Conservation (phyloP, 345 rosid species). For the Rhodamnia argentea region DNA sequence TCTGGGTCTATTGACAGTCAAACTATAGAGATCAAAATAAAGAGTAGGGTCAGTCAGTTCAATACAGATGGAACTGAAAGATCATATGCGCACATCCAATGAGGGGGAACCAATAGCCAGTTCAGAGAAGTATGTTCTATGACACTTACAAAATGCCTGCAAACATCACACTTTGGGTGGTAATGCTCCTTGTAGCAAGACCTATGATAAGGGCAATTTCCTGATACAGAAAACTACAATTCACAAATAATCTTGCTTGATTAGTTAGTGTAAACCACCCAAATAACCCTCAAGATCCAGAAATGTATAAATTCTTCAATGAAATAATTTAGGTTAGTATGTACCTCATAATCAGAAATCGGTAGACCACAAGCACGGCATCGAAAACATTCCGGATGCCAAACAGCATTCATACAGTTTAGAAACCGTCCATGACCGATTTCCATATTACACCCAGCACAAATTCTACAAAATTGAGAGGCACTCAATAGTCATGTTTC, state of each 20-base stretch:
- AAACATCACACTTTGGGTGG: slow-evolving; percentile 97
- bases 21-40: not conserved
- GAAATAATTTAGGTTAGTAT: not conserved
- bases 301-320: not conserved
- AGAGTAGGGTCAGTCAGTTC: not conserved
- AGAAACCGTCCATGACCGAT: slow-evolving; percentile 85
- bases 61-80: not conserved
- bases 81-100: not conserved
- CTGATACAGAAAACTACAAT: slow-evolving; percentile 71
- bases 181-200: slow-evolving; percentile 74
- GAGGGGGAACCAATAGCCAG: not conserved
- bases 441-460: slow-evolving; percentile 86
- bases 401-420: slow-evolving; percentile 67
- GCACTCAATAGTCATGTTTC: not conserved
- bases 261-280: slow-evolving; percentile 4
- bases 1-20: not conserved
- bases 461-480: slow-evolving; percentile 39
- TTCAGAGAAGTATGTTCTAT: not conserved
- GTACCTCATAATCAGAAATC: slow-evolving; percentile 87
- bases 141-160: slow-evolving; percentile 72
- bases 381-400: slow-evolving; percentile 97
- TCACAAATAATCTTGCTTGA: slow-evolving; percentile 2
- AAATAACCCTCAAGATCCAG: not conserved
- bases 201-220: slow-evolving; percentile 79
- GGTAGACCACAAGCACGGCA: slow-evolving; percentile 77